Evolutionary conservation across 169 alveolate genomes (phyloP).

Genomic region (Ichthyophthirius multifiliis): DNA sequence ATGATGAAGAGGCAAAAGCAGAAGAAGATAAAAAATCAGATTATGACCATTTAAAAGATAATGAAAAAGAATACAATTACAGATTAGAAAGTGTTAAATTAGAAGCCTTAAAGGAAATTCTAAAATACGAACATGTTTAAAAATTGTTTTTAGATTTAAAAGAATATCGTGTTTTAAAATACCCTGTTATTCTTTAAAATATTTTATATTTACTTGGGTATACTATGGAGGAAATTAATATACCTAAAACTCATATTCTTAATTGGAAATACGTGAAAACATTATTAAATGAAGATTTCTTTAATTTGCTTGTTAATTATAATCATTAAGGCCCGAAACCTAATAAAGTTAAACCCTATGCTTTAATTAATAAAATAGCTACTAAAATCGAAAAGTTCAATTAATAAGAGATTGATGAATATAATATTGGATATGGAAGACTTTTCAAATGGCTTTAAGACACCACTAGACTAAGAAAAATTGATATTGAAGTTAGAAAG

Average conservation of each 20-base stretch:
- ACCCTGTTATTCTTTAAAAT: conserved; percentile 54
- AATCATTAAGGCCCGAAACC: conserved; percentile 59
- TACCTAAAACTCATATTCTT: conserved; percentile 52
- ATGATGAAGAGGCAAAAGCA: conserved; percentile 46
- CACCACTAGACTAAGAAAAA: conserved; percentile 40
- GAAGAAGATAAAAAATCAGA: conserved; percentile 44
- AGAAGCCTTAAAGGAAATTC: background rate
- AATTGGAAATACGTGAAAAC: conserved; percentile 54
- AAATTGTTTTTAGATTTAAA: conserved; percentile 43
- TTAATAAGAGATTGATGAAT: conserved; percentile 42
- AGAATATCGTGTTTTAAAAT: conserved; percentile 51
- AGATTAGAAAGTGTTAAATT: conserved; percentile 11
- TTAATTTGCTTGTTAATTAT: conserved; percentile 47
- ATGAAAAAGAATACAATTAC: conserved; percentile 43
- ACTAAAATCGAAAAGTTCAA: conserved; percentile 47
- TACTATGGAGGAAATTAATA: conserved; percentile 47
- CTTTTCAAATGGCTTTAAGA: conserved; percentile 35
- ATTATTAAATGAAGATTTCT: conserved; percentile 38
- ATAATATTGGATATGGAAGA: conserved; percentile 43
- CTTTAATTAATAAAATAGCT: conserved; percentile 47
- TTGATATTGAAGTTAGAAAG: conserved; percentile 54
- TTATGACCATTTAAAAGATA: conserved; percentile 50
- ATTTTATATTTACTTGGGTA: conserved; percentile 47
- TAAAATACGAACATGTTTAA: conserved; percentile 30
- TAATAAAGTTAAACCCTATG: conserved; percentile 43